Conservation (phyloP, 345 rosid species). For the Rhodamnia argentea region DNA sequence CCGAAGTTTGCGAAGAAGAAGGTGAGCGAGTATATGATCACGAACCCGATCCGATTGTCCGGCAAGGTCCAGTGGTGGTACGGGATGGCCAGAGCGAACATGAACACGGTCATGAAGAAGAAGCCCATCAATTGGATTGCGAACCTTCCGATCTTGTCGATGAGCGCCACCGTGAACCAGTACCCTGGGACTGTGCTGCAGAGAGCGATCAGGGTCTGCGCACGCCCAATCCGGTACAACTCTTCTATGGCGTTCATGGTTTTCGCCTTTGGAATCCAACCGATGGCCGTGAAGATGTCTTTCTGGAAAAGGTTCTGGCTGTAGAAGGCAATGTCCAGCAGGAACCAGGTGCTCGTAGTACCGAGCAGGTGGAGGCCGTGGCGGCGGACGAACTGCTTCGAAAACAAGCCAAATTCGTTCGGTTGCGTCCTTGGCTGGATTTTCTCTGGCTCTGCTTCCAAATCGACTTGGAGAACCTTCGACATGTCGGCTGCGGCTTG, state of each 20-base stretch:
- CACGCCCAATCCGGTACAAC: constrained; percentile 5
- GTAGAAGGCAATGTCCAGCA: constrained; percentile 25
- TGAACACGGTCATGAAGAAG: constrained; percentile 13
- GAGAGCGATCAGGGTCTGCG: constrained; percentile 10
- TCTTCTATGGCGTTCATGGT: background rate
- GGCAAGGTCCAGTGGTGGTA: constrained; percentile 6
- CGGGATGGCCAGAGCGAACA: constrained; percentile 8
- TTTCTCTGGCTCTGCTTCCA: constrained; percentile 10
- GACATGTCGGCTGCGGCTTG: constrained; percentile 12
- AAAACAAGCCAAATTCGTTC: constrained; percentile 9
- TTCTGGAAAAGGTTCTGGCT: constrained; percentile 30
- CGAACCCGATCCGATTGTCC: constrained; percentile 1
- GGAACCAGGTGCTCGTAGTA: constrained; percentile 31
- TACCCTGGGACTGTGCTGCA: constrained; percentile 14
- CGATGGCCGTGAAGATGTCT: constrained; percentile 16
- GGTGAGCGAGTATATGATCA: constrained; percentile 2
- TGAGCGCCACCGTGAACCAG: constrained; percentile 11
- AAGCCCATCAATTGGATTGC: constrained; percentile 8
- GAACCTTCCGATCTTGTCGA: constrained; percentile 7
- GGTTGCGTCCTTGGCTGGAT: background rate
- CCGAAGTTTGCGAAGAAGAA: constrained; percentile 6
- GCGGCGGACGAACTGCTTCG: constrained; percentile 15
- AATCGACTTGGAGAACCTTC: constrained; percentile 9
- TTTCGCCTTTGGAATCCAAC: constrained; percentile 10
- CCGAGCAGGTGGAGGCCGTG: constrained; percentile 39